Evolutionary conservation across 2,329 filamentous ascomycete species (phyloP).

Genomic region (Colletotrichum phormii): DNA sequence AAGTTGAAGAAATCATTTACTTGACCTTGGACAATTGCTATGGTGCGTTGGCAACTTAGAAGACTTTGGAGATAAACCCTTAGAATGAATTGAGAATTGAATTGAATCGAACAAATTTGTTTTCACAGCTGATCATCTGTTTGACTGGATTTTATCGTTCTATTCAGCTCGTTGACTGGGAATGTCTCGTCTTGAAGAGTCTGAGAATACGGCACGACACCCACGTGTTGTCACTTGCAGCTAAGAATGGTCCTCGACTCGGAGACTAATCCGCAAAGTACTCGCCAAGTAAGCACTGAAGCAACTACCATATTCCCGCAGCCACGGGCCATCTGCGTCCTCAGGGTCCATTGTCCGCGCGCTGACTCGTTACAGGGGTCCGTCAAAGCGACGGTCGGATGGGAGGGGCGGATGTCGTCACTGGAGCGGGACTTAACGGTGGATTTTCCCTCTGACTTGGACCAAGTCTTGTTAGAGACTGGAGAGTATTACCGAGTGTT

Average conservation of each 20-base stretch:
- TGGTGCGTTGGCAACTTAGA: too few species aligned
- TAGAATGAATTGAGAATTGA: too few species aligned
- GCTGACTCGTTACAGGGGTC: background rate
- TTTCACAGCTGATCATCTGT: too few species aligned
- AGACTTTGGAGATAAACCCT: too few species aligned
- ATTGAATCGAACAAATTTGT: too few species aligned
- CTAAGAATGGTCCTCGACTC: background rate
- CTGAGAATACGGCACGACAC: background rate
- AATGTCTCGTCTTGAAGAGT: background rate
- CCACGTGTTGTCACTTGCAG: background rate
- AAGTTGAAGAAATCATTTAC: too few species aligned
- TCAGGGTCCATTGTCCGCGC: background rate
- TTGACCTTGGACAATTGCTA: too few species aligned
- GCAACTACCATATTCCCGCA: too few species aligned
- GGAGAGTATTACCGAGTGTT: background rate
- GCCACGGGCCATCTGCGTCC: background rate
- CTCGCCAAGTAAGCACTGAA: too few species aligned
- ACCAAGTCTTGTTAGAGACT: background rate
- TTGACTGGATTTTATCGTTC: background rate
- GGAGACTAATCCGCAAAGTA: background rate
- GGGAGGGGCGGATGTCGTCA: constrained; percentile 14
- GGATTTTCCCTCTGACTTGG: background rate
- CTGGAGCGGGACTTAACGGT: constrained; percentile 3
- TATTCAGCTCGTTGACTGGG: background rate
- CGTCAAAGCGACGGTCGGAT: background rate